Evolutionary conservation across 768 basidiomycete genomes (phyloP).

Genomic region (Lactarius akahatsu): DNA sequence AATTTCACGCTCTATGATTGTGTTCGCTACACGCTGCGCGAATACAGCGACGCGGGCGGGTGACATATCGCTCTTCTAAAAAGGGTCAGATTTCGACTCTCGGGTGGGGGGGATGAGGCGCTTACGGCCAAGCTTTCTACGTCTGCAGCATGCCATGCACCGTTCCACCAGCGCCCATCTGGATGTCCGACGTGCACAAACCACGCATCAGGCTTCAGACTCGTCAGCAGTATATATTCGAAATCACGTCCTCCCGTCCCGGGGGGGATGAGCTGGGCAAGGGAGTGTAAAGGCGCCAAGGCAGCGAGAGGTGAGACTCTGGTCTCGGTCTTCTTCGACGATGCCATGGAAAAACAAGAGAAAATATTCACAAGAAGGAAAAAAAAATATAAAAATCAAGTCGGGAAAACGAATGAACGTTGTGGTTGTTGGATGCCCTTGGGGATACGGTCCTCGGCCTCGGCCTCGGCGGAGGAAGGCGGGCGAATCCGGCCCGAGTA

Average conservation of each 20-base stretch:
- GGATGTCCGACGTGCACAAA: constrained; percentile 18
- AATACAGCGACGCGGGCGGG: constrained; percentile 4
- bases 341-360: constrained; percentile 7
- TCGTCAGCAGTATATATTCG: constrained; percentile 16
- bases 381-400: background rate
- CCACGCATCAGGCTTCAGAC: constrained; percentile 14
- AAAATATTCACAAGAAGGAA: constrained; percentile 12
- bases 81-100: background rate
- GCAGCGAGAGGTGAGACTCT: constrained; percentile 11
- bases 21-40: constrained; percentile 16
- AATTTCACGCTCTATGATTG: constrained; percentile 13
- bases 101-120: too few species aligned
- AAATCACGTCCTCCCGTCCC: background rate
- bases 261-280: constrained; percentile 11
- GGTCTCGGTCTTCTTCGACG: constrained; percentile 4
- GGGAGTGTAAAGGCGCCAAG: constrained; percentile 19
- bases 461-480: background rate
- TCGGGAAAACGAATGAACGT: background rate
- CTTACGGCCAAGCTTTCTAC: constrained; percentile 17
- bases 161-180: constrained; percentile 25
- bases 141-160: constrained; percentile 15
- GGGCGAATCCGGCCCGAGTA: background rate
- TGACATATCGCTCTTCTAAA: constrained; percentile 12
- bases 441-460: background rate
- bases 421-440: background rate